Evolutionary conservation across 108 stramenopile genomes (phyloP).

Genomic region (Poteriospumella lacustris): DNA sequence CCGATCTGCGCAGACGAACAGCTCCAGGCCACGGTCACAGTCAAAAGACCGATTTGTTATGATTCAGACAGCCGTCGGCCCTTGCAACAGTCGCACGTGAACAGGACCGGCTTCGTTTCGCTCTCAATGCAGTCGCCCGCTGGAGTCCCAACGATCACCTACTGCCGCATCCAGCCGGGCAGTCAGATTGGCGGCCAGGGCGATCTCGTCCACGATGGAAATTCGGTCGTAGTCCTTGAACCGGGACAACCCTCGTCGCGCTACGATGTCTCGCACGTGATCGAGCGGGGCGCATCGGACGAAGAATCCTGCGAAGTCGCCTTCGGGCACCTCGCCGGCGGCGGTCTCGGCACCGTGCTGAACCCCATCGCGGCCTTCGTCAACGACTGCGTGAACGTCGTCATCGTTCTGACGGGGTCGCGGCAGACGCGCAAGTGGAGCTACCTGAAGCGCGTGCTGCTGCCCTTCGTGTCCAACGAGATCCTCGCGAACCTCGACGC

Average conservation of each 20-base stretch:
- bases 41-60: too few species aligned
- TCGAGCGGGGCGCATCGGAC: neutral
- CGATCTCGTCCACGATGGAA: neutral
- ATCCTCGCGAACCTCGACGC: neutral
- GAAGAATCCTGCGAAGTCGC: constrained; percentile 8
- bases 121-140: too few species aligned
- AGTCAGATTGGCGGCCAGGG: neutral
- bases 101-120: too few species aligned
- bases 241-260: neutral
- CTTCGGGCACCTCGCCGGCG: neutral
- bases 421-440: neutral
- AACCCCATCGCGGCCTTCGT: constrained; percentile 26
- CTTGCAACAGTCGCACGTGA: too few species aligned
- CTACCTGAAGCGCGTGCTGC: neutral
- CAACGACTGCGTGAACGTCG: neutral
- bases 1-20: too few species aligned
- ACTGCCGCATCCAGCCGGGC: neutral
- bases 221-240: neutral
- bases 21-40: too few species aligned
- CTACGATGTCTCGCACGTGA: constrained; percentile 13
- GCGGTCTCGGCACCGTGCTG: neutral
- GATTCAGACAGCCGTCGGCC: too few species aligned
- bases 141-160: neutral
- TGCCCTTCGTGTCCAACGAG: constrained; percentile 22
- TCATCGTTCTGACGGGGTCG: neutral